Conservation (phyloP, 2,329 filamentous ascomycete species). For the Phialophora expanda region DNA sequence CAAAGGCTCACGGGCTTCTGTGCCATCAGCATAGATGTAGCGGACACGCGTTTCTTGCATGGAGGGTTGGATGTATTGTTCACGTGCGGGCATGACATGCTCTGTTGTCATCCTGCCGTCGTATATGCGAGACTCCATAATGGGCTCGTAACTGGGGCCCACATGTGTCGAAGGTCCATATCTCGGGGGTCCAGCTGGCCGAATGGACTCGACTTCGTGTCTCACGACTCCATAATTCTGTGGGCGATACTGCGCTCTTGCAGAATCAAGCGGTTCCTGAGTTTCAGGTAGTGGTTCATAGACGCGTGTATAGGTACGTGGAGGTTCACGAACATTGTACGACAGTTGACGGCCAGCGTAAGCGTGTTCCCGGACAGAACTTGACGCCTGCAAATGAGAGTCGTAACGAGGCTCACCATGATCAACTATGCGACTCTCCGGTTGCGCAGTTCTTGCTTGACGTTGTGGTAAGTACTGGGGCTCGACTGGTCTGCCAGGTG, state of each 20-base stretch:
- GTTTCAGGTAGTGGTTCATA: constrained; percentile 11
- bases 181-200: constrained; percentile 6
- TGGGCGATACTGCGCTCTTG: constrained; percentile 6
- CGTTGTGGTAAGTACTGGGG: constrained; percentile 21
- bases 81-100: constrained; percentile 18
- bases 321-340: constrained; percentile 22
- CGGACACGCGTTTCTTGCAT: constrained; percentile 22
- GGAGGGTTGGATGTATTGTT: constrained; percentile 24
- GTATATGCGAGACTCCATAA: constrained; percentile 21
- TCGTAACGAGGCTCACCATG: constrained; percentile 26
- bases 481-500: constrained; percentile 23
- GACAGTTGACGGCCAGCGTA: constrained; percentile 24
- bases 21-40: constrained; percentile 18
- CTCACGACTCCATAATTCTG: constrained; percentile 10
- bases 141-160: constrained; percentile 25
- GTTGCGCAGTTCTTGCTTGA: constrained; percentile 14
- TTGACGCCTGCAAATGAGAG: constrained; percentile 17
- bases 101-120: constrained; percentile 19
- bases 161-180: constrained; percentile 8
- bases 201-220: constrained; percentile 13
- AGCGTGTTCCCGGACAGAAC: constrained; percentile 15
- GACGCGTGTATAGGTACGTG: constrained; percentile 9
- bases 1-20: constrained; percentile 23
- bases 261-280: constrained; percentile 20
- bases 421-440: constrained; percentile 19